Evolutionary conservation across 1,284 basidiomycete species (phyloP).

Genomic region (Ganoderma leucocontextum): DNA sequence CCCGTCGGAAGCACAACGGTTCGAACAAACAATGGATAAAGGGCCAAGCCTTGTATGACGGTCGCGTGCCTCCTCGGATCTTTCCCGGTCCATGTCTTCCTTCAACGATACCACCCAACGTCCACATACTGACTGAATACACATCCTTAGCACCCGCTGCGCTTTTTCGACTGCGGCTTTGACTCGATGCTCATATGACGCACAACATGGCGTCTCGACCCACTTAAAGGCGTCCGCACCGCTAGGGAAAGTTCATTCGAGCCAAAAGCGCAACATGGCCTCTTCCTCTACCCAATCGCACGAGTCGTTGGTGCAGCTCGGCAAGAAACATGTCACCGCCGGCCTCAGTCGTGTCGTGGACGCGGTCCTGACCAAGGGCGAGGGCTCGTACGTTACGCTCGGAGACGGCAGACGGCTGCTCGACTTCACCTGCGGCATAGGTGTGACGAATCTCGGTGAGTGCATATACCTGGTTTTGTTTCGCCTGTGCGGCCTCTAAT

Average conservation of each 20-base stretch:
- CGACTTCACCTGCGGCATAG: conserved; percentile 90
- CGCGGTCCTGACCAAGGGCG: conserved; percentile 79
- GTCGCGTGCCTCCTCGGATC: background rate
- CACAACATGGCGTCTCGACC: conserved; percentile 9
- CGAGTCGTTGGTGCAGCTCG: conserved; percentile 52
- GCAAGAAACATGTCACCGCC: conserved; percentile 72
- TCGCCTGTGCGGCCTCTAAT: background rate
- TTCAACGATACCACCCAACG: background rate
- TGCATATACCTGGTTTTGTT: background rate
- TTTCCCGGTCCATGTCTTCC: background rate
- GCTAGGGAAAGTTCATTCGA: background rate
- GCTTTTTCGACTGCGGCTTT: conserved; percentile 4
- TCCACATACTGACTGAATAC: background rate
- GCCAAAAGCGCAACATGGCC: conserved; percentile 30
- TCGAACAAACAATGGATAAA: background rate
- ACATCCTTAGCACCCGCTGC: background rate
- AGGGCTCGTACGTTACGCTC: conserved; percentile 79
- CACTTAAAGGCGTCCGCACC: conserved; percentile 18
- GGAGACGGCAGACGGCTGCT: conserved; percentile 77
- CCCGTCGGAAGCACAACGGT: background rate
- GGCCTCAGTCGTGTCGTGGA: conserved; percentile 75
- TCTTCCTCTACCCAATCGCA: conserved; percentile 30
- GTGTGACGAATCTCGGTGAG: conserved; percentile 80
- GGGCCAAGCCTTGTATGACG: background rate
- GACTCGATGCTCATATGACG: conserved; percentile 7